Evolutionary conservation across 176 grass and related monocot species (phyloP), one percentile per base, ranked within the genome.

Genomic region (Bonia amplexicaulis): DNA sequence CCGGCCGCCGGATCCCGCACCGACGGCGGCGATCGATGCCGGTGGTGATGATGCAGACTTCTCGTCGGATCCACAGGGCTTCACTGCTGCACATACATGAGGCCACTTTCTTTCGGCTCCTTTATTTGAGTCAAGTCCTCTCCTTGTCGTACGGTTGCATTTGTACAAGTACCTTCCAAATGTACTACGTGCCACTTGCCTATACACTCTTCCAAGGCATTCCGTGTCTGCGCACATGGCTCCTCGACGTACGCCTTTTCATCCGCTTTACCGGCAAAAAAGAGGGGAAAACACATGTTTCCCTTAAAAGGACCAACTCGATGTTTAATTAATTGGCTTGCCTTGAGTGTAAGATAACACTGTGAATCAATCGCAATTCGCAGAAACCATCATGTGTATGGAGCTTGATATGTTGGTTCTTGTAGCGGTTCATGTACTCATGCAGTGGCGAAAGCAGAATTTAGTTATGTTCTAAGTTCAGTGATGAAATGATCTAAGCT

Each of bases 141-240:
- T 48, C 22, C 35, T 70, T 52, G 69, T 49, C 42, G 10, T 52
- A 77, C 27, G 3, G 26, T 69, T 82, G 52, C 72, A 49, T 13
- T 42, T 52, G 79, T 69, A 40, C 60, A 33, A 31, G 51, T 53
- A 22, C 13, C 23, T 66, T 71, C 54, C 33, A 71, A 61, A 77
- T 88, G 66, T 60, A 65, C 47, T 37, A 17, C 12, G 40, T 62
- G 77, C 47, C 45, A 72, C 57, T 22, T n/a, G 84, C 57, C 52
- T 45, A 26, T 73, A 29, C 46, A 81, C 69, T 54, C 58, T 40
- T 51, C 23, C 45, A 80, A 73, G 46, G 31, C 48, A 63, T 73
- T 72, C 6, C n/a, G 39, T 31, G 13, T 31, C 2, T 27, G 13
- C 25, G 29, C 78, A 17, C 47, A 31, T 81, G 72, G 49, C 62